Base-by-base conservation (phyloP, 2,329 filamentous ascomycete species). In the Chaetomiaceae sp. region DNA sequence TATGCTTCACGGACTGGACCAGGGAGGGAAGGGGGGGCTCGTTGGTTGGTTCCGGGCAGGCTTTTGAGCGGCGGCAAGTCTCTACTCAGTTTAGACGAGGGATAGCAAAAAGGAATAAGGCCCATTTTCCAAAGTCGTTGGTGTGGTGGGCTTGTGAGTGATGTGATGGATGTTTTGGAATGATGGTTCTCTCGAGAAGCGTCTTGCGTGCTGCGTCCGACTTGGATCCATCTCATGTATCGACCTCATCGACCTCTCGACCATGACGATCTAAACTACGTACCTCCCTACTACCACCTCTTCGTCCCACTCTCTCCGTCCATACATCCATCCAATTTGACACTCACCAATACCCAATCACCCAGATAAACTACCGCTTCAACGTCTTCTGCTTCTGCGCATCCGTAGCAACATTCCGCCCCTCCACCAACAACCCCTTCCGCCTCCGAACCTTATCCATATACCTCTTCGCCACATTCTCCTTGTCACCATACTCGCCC, bases 381-480 rank as follows among this genome's bases (percentile, higher is more conserved):
- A 85, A 58, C 5, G 80, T 85, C 74, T 83, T 85, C 67, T 85
- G 92, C 80, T 99, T 99, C 80, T 96, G 91, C 1, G 90, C 93
- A 74, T 93, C 88, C 55, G 83, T 85, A 35, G 89, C 85, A 59
- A 89, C 79, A 60, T 86, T 77, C 59, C 85, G 81, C 2, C 87
- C 87, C 72, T 85, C 83, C 3, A 99, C 85, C 60, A 95, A 71
- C 69, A 99, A 64, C 0, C 93, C 93, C 80, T 99, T 99, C 68
- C 90, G 78, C 65, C 76, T 78, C 63, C 93, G 76, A 35, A 99
- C 92, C 33, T 79, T 75, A 71, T 99, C 93, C 80, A 99, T 91
- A 74, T 97, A 97, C 65, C 87, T 74, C 80, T 95, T 96, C 20
- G 93, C 93, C 44, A 97, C 88, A 70, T 96, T 97, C 76, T 97